Percentiles rank a stretch among this genome's conserved stretches.
Evolutionary conservation across 441 rosid genomes (phyloP).

Genomic region (Manihot esculenta): DNA sequence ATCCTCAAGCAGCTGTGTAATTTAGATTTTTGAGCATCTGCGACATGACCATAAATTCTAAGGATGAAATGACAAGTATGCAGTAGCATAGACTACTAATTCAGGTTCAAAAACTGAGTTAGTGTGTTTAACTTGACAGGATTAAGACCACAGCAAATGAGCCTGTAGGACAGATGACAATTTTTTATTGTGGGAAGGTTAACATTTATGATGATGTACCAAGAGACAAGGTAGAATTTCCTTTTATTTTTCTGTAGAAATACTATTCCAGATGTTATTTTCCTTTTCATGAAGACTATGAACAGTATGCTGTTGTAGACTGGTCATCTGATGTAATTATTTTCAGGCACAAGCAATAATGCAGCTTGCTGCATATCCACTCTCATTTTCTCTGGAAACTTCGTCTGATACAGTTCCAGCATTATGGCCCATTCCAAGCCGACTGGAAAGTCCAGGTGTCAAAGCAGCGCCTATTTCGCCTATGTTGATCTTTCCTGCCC

Average conservation of each 20-base stretch:
- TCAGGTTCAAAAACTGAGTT: slow-evolving; percentile 25
- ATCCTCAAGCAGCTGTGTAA: background rate
- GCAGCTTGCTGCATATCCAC: slow-evolving; percentile 70
- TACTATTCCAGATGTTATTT: slow-evolving; percentile 18
- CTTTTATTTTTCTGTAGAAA: background rate
- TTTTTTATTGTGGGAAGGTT: slow-evolving; percentile 83
- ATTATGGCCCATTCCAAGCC: slow-evolving; percentile 36
- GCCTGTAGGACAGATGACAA: slow-evolving; percentile 64
- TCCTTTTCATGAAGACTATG: slow-evolving; percentile 27
- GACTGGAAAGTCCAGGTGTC: slow-evolving; percentile 31
- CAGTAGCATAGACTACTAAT: background rate
- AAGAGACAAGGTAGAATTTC: slow-evolving; percentile 54
- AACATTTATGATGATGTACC: slow-evolving; percentile 74
- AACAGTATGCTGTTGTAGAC: slow-evolving; percentile 28
- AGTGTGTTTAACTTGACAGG: slow-evolving; percentile 27
- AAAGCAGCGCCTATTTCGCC: slow-evolving; percentile 29
- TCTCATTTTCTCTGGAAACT: slow-evolving; percentile 46
- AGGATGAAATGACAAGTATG: too few species aligned
- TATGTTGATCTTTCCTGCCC: slow-evolving; percentile 27
- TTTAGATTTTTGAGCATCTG: too few species aligned
- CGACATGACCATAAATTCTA: too few species aligned
- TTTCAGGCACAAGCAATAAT: slow-evolving; percentile 73
- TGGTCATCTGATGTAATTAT: slow-evolving; percentile 33
- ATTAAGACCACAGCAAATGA: slow-evolving; percentile 27
- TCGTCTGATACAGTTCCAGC: slow-evolving; percentile 29